These are phyloP conservation scores for Boletus speciosus DNA, from an alignment of 768 basidiomycete species.

Conservation along the genomic window DNA sequence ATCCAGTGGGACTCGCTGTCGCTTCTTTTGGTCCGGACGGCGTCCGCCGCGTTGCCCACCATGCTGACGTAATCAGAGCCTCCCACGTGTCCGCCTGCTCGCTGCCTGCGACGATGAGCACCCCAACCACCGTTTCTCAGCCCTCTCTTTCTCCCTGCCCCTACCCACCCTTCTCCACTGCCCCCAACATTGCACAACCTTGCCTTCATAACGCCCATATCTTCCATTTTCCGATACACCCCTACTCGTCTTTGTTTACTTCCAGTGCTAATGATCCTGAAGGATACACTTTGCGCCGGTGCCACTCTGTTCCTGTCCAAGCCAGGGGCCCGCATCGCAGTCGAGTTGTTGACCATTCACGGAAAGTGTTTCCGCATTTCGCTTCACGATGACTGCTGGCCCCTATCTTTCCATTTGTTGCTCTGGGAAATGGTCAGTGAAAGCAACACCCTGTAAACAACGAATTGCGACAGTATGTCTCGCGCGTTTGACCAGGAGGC, in stretches of 20 bases:
- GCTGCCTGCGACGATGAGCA: conserved; percentile 24
- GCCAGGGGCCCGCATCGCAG: no score
- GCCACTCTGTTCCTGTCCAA: no score
- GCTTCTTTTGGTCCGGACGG: conserved; percentile 20
- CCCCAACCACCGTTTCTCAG: not conserved
- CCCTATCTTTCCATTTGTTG: not conserved
- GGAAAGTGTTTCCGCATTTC: no score
- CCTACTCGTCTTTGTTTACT: no score
- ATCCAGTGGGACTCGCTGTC: conserved; percentile 11
- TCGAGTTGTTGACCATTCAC: no score
- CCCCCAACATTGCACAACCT: not conserved
- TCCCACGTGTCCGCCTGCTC: conserved; percentile 7
- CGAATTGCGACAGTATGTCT: not conserved
- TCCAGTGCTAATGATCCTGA: no score
- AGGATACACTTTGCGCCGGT: no score
- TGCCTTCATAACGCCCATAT: not conserved
- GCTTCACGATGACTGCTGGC: no score
- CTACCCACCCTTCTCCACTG: not conserved
- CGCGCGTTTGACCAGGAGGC: not conserved
- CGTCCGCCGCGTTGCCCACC: conserved; percentile 10
- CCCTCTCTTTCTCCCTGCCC: not conserved
- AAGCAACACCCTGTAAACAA: not conserved
- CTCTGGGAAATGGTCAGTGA: not conserved
- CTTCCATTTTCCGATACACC: no score
- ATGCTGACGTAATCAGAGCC: conserved; percentile 19